Evolutionary conservation across 208 protist genomes (phyloP), one percentile per base, ranked within the genome.

Genomic region (Trypanosoma avium): DNA sequence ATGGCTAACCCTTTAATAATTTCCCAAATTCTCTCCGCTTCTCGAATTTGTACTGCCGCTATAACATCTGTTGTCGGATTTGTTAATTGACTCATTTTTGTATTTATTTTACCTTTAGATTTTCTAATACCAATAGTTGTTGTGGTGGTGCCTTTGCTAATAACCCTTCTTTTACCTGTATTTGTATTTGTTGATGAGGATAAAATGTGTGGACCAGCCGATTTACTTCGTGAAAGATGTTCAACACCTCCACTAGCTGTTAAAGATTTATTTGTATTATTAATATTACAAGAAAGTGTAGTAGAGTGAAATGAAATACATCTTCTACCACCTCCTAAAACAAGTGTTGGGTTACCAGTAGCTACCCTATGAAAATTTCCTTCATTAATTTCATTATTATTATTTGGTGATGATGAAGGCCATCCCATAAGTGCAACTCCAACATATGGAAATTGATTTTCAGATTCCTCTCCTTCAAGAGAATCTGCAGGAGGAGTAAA

Each of bases 271-370:
- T n/a, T n/a, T n/a, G n/a, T n/a, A n/a, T n/a, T 42, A 3, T 9
- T 1, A 9, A 2, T 42, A 42, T 2, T 13, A 15, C 4, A 42
- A 15, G 2, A 42, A 42, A 42, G 36, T 42, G 36, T 42, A 8
- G 4, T 10, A 13, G 7, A 3, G 17, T 42, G 24, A 5, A 57
- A 10, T 5, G 47, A 56, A 19, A 61, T 43, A n/a, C 32, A 61
- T 29, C 52, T 49, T 35, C 22, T 58, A 4, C 67, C 67, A 12
- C 59, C 60, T 12, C 67, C 67, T 29, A 73, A 38, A 10, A 67
- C 60, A 26, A 73, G 59, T 29, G 33, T 13, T 30, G 53, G 52
- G n/a, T 19, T 67, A 17, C 32, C 24, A 0, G 54, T 24, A 26
- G 2, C n/a, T 26, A 6, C 8, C 19, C 30, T 27, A 0, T 6